These are phyloP conservation scores for Syzygium jambos DNA, from an alignment of 345 rosid genomes.

Conservation along the genomic window DNA sequence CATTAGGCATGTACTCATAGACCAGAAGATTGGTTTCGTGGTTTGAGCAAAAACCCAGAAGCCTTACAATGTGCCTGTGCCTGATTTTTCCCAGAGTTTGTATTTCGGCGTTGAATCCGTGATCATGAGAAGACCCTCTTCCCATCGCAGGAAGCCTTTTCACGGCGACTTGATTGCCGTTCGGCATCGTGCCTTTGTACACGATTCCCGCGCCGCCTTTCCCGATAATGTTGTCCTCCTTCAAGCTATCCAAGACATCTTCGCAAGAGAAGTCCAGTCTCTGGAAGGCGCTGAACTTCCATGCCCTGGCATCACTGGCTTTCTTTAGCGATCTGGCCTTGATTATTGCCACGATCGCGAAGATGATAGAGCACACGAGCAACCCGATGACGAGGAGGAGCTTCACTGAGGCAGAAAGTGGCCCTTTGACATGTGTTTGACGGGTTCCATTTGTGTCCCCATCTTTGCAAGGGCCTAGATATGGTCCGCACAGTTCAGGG, in stretches of 20 bases:
- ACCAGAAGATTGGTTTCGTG: constrained; percentile 57
- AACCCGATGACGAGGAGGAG: constrained; percentile 70
- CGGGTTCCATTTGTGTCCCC: constrained; percentile 41
- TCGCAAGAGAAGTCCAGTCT: constrained; percentile 81
- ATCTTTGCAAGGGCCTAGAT: constrained; percentile 70
- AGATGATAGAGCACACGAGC: constrained; percentile 75
- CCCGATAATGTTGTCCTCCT: constrained; percentile 87
- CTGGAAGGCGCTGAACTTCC: constrained; percentile 97
- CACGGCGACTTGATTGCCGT: constrained; percentile 73
- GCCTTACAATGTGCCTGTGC: constrained; percentile 77
- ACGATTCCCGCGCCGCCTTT: constrained; percentile 97
- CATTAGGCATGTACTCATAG: neutral
- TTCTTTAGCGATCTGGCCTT: constrained; percentile 77
- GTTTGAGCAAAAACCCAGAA: constrained; percentile 81
- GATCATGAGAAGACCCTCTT: constrained; percentile 91
- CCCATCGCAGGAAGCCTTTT: constrained; percentile 73
- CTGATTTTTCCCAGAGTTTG: constrained; percentile 86
- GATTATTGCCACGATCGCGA: constrained; percentile 74
- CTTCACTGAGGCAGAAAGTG: constrained; percentile 74
- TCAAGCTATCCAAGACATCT: constrained; percentile 71
- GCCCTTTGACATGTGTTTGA: constrained; percentile 47
- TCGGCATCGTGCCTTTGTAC: constrained; percentile 73
- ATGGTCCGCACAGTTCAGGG: constrained; percentile 78
- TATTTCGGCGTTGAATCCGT: constrained; percentile 93
- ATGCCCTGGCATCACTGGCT: constrained; percentile 75